These are phyloP conservation scores for Herpetomonas samuelpessoai DNA, from an alignment of 208 protist species.

Conservation along the genomic window DNA sequence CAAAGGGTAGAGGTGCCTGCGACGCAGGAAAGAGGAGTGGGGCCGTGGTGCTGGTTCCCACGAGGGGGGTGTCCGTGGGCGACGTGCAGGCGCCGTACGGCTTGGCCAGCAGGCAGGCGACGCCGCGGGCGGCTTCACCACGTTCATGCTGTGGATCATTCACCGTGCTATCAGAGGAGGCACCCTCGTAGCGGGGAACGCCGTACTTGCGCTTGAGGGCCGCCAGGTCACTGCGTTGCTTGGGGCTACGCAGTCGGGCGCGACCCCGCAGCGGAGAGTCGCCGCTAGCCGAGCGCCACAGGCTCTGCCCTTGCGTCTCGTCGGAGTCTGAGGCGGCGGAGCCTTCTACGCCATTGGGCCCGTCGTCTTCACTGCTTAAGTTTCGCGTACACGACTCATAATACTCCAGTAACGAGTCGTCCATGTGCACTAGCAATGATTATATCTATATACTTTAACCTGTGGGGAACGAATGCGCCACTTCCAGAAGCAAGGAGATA, in stretches of 20 bases:
- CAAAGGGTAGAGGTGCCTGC: too few relatives aligned
- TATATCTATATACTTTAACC: too few relatives aligned
- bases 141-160: neutral
- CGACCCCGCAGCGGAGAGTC: constrained; percentile 34
- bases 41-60: neutral
- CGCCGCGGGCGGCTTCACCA: neutral
- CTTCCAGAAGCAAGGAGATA: too few relatives aligned
- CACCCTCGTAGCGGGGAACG: too few relatives aligned
- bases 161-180: too few relatives aligned
- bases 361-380: neutral
- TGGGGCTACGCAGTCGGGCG: constrained; percentile 13
- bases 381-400: constrained; percentile 33
- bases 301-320: constrained; percentile 1
- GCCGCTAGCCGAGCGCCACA: constrained; percentile 16
- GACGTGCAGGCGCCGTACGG: neutral
- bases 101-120: neutral
- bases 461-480: too few relatives aligned
- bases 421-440: too few relatives aligned
- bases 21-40: too few relatives aligned
- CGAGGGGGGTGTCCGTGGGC: neutral
- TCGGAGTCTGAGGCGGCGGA: neutral
- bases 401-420: constrained; percentile 49
- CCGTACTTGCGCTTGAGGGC: neutral
- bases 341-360: neutral
- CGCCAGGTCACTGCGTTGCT: constrained; percentile 17